Evolutionary conservation across 495 filamentous ascomycete species (phyloP), one percentile per base, ranked within the genome.

Genomic region (Neurospora sp.): DNA sequence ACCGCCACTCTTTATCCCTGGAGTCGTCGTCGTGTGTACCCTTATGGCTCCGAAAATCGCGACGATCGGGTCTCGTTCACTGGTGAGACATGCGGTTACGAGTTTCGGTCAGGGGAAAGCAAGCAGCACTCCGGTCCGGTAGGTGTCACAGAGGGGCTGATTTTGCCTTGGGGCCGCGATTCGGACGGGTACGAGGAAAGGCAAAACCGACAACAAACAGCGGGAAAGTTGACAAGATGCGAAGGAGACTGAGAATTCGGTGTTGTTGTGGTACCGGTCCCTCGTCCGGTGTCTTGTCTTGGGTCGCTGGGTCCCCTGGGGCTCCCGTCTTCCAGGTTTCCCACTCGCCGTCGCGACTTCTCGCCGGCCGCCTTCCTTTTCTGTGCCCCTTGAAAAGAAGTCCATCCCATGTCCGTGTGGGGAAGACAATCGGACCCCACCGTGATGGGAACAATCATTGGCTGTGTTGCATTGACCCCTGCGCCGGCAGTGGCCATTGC

Each of bases 321-420:
- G 46, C n/a, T 53, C 46, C 46, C 46, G 46, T 53, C 46, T 48
- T 31, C 27, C 27, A 31, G 27, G 27, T 31, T 48, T 48, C 22
- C 53, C 44, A 48, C 8, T 48, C 44, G 44, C 31, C 53, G 35
- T 39, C 20, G 42, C 44, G 31, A 20, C 22, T 72, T 72, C 42
- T 41, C 37, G 59, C 71, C 38, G 69, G 72, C 69, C 73, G 73
- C 73, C 70, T 74, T 74, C 73, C 73, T 68, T 73, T 73, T 73
- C 65, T n/a, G 27, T 31, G 27, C 27, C 27, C 27, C 27, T 31
- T 31, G 44, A 39, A 39, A 20, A 39, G 14, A 65, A 65, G 53
- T 35, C 53, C 53, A 46, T 53, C 70, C 68, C 35, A 39, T 61
- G 39, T 44, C 14, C 16, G 38, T 68, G 39, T 72, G 73, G 73